Conservation (phyloP, 257 asterid species). For the Nicotiana sylvestris region DNA sequence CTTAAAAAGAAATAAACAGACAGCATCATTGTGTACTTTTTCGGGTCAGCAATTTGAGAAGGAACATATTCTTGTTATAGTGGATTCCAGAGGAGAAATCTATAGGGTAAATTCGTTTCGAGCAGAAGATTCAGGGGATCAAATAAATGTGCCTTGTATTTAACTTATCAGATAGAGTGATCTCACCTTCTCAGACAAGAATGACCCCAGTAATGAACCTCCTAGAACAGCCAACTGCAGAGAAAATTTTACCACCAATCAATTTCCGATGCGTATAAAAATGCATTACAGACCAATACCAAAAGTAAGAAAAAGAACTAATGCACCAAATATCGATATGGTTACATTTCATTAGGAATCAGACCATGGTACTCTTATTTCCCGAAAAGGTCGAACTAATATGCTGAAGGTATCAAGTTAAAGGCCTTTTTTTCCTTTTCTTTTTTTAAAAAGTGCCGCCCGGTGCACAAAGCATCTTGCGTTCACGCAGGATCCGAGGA, state of each 20-base stretch:
- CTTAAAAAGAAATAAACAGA: not conserved
- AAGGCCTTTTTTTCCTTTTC: not conserved
- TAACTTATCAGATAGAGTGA: not conserved
- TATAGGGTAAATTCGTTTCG: not conserved
- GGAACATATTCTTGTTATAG: not conserved
- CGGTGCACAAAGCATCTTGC: too few species aligned
- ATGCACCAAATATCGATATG: not conserved
- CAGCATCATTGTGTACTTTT: not conserved
- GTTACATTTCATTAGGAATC: not conserved
- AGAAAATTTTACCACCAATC: not conserved
- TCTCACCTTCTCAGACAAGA: slow-evolving; percentile 84
- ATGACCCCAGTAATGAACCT: slow-evolving; percentile 88
- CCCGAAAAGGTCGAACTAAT: not conserved
- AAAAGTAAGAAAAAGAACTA: not conserved
- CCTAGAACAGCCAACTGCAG: slow-evolving; percentile 96
- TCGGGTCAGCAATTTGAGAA: not conserved
- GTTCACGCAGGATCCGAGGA: too few species aligned
- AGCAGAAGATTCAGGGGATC: not conserved
- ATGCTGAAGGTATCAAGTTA: not conserved
- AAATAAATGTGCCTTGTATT: not conserved
- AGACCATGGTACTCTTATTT: not conserved
- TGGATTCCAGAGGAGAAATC: not conserved
- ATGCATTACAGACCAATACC: not conserved
- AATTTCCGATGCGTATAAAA: not conserved
- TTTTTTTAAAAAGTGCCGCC: too few species aligned